Percentiles rank a stretch among this genome's conserved stretches.
Conservation (phyloP, 2,329 filamentous ascomycete genomes). For the Fusarium poae region DNA sequence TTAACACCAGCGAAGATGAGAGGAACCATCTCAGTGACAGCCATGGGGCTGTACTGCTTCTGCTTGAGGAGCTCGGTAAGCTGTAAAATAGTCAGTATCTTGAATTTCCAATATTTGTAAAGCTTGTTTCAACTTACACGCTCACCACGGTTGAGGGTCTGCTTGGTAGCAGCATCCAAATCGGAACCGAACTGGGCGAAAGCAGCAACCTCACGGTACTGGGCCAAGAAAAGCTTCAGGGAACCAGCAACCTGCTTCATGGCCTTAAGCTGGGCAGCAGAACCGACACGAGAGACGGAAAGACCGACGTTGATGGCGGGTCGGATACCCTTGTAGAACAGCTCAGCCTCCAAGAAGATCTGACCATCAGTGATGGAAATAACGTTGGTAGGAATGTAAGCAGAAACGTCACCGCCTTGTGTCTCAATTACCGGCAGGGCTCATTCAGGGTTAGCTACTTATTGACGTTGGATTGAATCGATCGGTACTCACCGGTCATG, state of each 20-base stretch:
- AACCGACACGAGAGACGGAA: constrained; percentile 99
- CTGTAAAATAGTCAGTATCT: constrained; percentile 56
- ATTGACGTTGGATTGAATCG: no score
- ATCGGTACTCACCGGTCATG: constrained; percentile 59
- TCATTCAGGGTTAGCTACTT: constrained; percentile 53
- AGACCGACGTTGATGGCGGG: constrained; percentile 99
- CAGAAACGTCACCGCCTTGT: constrained; percentile 99
- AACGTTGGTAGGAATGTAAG: constrained; percentile 99
- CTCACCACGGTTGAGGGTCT: constrained; percentile 98
- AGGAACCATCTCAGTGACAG: constrained; percentile 99
- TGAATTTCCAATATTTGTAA: neutral
- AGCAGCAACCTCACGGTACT: constrained; percentile 99
- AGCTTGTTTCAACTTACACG: constrained; percentile 72
- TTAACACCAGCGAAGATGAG: constrained; percentile 99
- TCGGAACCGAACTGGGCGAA: constrained; percentile 99
- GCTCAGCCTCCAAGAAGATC: constrained; percentile 99
- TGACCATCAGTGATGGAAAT: constrained; percentile 99
- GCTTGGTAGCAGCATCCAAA: constrained; percentile 98
- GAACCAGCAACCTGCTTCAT: constrained; percentile 99
- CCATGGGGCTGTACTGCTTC: constrained; percentile 99
- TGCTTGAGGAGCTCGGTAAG: constrained; percentile 99
- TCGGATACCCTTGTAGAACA: constrained; percentile 99
- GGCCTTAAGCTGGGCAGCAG: constrained; percentile 99
- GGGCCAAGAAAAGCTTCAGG: constrained; percentile 99
- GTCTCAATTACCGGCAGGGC: constrained; percentile 98